Base-by-base conservation (phyloP, 352 stramenopile species). In the Aphanomyces euteiches region DNA sequence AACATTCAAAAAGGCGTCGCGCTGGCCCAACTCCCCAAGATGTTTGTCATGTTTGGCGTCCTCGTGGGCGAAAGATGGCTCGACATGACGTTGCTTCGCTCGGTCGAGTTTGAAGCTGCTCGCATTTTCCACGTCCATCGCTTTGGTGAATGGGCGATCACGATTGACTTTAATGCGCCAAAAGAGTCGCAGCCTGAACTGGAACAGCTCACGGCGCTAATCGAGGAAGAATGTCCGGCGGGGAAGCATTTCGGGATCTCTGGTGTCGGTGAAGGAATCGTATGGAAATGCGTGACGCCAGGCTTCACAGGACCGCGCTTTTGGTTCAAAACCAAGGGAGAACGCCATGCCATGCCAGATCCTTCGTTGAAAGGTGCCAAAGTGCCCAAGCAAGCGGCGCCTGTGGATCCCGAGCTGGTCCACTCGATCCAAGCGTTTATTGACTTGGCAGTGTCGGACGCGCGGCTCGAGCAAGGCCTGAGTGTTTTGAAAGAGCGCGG, bases 271-370 rank as follows among this genome's bases (percentile, higher is more conserved):
- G 63, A 69, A 60, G 63, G 63, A 7, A 60, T 69, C 38, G 63
- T 69, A 34, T 69, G 63, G 63, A 61, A 15, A 19, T 69, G 63
- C 34, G 47, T 43, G 13, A 58, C 63, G 2, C 12, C 19, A 3
- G 40, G 40, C 63, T 37, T 17, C 6, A 7, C 17, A 3, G 36
- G 56, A 38, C 28, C 5, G 12, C 28, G 38, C 19, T 67, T 67
- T 67, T 67, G 60, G 60, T 69, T 69, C 38, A 69, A 69, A 43
- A 40, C 34, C 6, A 69, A 69, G 19, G 63, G 63, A 34, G 13
- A n/a, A 15, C 17, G 36, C 34, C 50, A 61, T 37, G 50, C 28
- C 7, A 3, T 1, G 17, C 7, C 1, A 12, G 50, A 28, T 28
- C 43, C 13, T 37, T 6, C 12, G 6, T 17, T 12, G 43, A 43